Evolutionary conservation across 2,329 filamentous ascomycete species (phyloP), one percentile per base, ranked within the genome.

Genomic region (Mariannaea sp.): DNA sequence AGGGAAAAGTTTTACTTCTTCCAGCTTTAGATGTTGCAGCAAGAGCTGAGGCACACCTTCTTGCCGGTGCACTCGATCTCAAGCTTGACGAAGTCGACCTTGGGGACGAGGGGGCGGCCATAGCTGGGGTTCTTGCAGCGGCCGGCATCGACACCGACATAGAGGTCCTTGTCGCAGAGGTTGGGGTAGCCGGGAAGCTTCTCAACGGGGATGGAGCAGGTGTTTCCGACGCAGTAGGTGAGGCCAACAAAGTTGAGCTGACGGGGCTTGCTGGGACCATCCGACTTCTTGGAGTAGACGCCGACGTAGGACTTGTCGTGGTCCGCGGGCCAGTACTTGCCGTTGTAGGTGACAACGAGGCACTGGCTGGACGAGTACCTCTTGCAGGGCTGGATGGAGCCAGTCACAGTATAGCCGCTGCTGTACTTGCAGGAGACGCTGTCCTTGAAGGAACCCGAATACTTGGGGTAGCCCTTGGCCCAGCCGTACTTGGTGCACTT

Each of bases 211-310:
- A 64, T 46, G 9, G 14, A 26, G 26, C 60, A 64, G 41, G 51
- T 56, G 55, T 63, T 48, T 10, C 49, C 45, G 13, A 53, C 30
- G 51, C 60, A 64, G 46, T 56, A 60, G 35, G 27, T 19, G 54
- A 49, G 55, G 58, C 45, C n/a, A n/a, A n/a, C n/a, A n/a, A n/a
- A 52, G 57, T 60, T 61, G 48, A 62, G 59, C 4, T 62, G 26
- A 19, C 49, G 20, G 46, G 55, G 49, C 27, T 57, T 19, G 39
- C 52, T 52, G 35, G 47, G 45, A 9, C 39, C 41, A 7, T 39
- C 26, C 1, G 44, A 13, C 29, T 55, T 39, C 12, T 47, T 22
- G 17, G 43, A 19, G 44, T 64, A 63, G 36, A 61, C 22, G 9
- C 58, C 59, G 7, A 62, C 57, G 36, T 51, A 51, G 17, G 54